phyloP scores from a whole-genome alignment of 805 yeast genomes.

The Candida palmyrensis region DNA sequence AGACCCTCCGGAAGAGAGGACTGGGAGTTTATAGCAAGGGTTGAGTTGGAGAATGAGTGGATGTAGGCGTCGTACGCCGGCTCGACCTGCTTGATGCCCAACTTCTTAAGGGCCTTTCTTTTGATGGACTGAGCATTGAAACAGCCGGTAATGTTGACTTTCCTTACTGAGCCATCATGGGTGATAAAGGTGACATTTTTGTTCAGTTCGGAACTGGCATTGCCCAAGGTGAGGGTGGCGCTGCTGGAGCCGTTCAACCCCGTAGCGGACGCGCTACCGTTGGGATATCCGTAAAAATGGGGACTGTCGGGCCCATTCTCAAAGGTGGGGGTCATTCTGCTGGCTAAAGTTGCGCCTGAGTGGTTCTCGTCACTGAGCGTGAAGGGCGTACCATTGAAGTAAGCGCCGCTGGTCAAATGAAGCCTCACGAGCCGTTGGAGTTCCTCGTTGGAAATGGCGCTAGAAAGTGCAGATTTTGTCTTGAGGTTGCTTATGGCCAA shows the following conservation, averaged over 20 bases:
- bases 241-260: background rate
- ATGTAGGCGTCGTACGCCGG: conserved; percentile 50
- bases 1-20: conserved; percentile 9
- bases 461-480: conserved; percentile 19
- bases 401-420: conserved; percentile 6
- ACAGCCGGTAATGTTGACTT: conserved; percentile 71
- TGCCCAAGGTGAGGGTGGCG: background rate
- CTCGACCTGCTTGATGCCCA: conserved; percentile 43
- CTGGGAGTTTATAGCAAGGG: conserved; percentile 2
- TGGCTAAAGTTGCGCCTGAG: background rate
- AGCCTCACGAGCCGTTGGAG: conserved; percentile 15
- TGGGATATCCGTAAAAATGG: background rate
- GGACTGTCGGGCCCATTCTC: background rate
- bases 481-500: conserved; percentile 49
- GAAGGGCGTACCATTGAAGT: background rate
- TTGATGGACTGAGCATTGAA: conserved; percentile 77
- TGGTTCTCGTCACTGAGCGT: conserved; percentile 5
- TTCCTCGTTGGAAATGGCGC: conserved; percentile 12
- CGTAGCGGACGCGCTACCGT: background rate
- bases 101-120: conserved; percentile 55
- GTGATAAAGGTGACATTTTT: conserved; percentile 60
- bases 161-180: conserved; percentile 66
- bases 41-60: conserved; percentile 31
- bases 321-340: background rate
- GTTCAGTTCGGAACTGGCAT: conserved; percentile 9